Evolutionary conservation across 495 filamentous ascomycete genomes (phyloP).

Genomic region (Trichoderma gamsii): DNA sequence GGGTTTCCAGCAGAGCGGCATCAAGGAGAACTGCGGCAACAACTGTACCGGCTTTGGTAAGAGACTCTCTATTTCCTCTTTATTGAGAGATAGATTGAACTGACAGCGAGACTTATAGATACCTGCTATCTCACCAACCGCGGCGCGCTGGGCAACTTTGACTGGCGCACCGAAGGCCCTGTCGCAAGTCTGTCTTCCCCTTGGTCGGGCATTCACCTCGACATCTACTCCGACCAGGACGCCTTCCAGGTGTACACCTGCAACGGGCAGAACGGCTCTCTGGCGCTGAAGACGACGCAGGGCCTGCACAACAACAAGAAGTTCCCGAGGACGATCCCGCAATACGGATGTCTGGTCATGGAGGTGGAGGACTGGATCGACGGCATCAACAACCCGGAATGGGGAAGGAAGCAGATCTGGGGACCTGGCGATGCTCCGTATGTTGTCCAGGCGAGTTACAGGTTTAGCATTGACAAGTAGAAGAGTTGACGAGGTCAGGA

Average conservation of each 20-base stretch:
- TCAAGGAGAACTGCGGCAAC: conserved; percentile 57
- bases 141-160: conserved; percentile 45
- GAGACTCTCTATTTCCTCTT: conserved; percentile 19
- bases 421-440: conserved; percentile 56
- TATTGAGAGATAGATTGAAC: too few relatives aligned
- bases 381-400: conserved; percentile 72
- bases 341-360: conserved; percentile 70
- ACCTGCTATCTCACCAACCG: conserved; percentile 47
- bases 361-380: conserved; percentile 72
- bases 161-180: conserved; percentile 51
- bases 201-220: conserved; percentile 65
- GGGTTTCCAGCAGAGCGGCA: conserved; percentile 52
- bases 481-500: neutral
- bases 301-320: conserved; percentile 39
- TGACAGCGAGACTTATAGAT: conserved; percentile 27
- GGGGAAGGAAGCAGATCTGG: conserved; percentile 58
- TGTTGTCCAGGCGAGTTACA: conserved; percentile 60
- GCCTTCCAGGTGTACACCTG: conserved; percentile 76
- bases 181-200: conserved; percentile 58
- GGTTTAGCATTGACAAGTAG: conserved; percentile 44
- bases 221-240: conserved; percentile 68
- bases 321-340: conserved; percentile 45
- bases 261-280: conserved; percentile 62
- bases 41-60: conserved; percentile 74
- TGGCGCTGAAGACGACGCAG: conserved; percentile 58